These are phyloP conservation scores for Penicillium nordicum DNA, from an alignment of 2,329 filamentous ascomycete genomes.

Conservation along the genomic window DNA sequence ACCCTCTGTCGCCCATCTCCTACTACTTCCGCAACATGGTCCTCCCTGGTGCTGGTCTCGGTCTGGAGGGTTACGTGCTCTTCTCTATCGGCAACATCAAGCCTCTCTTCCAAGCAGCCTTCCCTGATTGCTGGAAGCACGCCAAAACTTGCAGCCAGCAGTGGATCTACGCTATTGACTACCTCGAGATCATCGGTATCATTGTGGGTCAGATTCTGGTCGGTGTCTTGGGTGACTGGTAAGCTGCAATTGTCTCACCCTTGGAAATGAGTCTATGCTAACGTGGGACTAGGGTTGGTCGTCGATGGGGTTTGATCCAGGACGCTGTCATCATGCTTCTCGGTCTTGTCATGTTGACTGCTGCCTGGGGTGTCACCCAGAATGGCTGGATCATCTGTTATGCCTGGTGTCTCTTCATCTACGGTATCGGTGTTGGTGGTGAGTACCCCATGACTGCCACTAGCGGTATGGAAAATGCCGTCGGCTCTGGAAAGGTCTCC, in stretches of 20 bases:
- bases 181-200: conserved; percentile 91
- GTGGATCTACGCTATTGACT: conserved; percentile 81
- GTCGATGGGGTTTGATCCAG: conserved; percentile 92
- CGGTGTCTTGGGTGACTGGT: conserved; percentile 72
- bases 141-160: conserved; percentile 66
- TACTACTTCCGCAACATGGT: conserved; percentile 91
- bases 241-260: conserved; percentile 17
- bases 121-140: conserved; percentile 73
- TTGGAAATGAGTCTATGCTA: not conserved
- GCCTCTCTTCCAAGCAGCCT: conserved; percentile 73
- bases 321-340: conserved; percentile 93
- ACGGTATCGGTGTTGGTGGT: conserved; percentile 65
- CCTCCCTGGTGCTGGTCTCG: conserved; percentile 84
- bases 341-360: conserved; percentile 86
- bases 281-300: conserved; percentile 64
- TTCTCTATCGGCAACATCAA: conserved; percentile 95
- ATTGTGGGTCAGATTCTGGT: conserved; percentile 90
- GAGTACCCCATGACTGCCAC: conserved; percentile 98
- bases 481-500: conserved; percentile 80
- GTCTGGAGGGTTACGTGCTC: conserved; percentile 90
- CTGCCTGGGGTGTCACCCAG: conserved; percentile 79
- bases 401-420: conserved; percentile 90
- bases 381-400: conserved; percentile 98
- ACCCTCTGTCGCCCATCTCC: conserved; percentile 76
- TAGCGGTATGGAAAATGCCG: conserved; percentile 87